A percentile compares a stretch with the other conserved stretches of the same genome.
Evolutionary conservation across 148 eudicot genomes (phyloP).

Genomic region (Dysphania ambrosioides): DNA sequence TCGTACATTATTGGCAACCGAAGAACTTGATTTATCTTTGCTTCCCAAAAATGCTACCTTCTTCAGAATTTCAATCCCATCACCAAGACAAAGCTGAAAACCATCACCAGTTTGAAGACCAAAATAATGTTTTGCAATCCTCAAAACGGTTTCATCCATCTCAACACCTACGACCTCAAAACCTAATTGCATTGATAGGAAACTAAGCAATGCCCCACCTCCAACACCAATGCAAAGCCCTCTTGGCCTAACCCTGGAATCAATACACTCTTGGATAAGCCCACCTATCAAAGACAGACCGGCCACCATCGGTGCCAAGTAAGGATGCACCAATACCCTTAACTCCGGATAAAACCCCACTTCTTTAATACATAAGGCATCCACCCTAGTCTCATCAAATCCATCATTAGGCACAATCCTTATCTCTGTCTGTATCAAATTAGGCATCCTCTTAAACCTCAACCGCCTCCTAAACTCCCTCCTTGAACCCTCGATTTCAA

Average conservation of each 20-base stretch:
- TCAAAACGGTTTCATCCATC: constrained; percentile 62
- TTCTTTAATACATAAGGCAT: constrained; percentile 20
- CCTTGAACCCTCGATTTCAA: constrained; percentile 45
- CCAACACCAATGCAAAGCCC: constrained; percentile 89
- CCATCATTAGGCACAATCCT: constrained; percentile 33
- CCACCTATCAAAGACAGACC: constrained; percentile 46
- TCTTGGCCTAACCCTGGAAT: constrained; percentile 40
- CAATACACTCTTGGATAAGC: constrained; percentile 34
- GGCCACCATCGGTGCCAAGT: constrained; percentile 86
- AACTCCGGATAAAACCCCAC: constrained; percentile 41
- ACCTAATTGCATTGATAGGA: constrained; percentile 45
- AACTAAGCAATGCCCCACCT: constrained; percentile 77
- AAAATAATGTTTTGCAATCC: constrained; percentile 51
- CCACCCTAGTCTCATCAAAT: constrained; percentile 12
- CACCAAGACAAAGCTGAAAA: constrained; percentile 41
- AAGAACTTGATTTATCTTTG: neutral
- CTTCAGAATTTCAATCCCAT: constrained; percentile 54
- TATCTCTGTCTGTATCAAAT: constrained; percentile 71
- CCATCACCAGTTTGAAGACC: constrained; percentile 41
- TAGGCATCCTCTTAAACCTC: constrained; percentile 95
- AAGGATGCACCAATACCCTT: constrained; percentile 58
- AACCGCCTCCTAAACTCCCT: constrained; percentile 68
- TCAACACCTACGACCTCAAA: constrained; percentile 77
- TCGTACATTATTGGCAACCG: constrained; percentile 2
- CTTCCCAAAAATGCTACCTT: constrained; percentile 15